Percentiles rank a stretch among this genome's conserved stretches.
phyloP scores from a whole-genome alignment of 495 filamentous ascomycete genomes.

The Massariosphaeria phaeospora region DNA sequence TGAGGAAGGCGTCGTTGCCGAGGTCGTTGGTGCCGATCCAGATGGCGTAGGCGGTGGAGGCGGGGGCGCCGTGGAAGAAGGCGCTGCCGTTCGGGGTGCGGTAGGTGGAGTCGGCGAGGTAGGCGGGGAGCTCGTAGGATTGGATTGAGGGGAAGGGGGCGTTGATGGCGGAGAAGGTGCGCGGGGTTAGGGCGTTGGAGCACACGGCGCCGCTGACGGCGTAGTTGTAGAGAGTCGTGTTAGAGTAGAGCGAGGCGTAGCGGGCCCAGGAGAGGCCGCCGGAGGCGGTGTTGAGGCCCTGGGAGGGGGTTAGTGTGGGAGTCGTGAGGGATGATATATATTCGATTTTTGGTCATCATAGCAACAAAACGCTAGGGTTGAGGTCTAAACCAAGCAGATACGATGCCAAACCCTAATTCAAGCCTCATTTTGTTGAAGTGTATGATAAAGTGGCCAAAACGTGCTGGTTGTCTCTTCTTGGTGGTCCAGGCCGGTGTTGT shows the following conservation, averaged over 20 bases:
- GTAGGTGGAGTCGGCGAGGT: slow-evolving; percentile 54
- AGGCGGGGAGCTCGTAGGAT: slow-evolving; percentile 66
- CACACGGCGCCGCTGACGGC: slow-evolving; percentile 66
- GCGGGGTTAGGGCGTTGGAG: slow-evolving; percentile 59
- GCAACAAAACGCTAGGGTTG: too few relatives aligned
- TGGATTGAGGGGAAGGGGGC: slow-evolving; percentile 56
- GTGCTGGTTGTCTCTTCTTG: too few relatives aligned
- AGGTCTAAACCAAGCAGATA: too few relatives aligned
- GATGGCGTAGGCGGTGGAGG: slow-evolving; percentile 64
- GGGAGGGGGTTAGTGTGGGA: slow-evolving; percentile 33
- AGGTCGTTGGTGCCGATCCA: slow-evolving; percentile 82
- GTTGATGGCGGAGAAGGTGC: slow-evolving; percentile 47
- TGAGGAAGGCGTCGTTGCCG: slow-evolving; percentile 57
- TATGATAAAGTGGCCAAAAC: too few relatives aligned
- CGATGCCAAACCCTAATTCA: too few relatives aligned
- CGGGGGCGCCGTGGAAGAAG: slow-evolving; percentile 48
- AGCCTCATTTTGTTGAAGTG: too few relatives aligned
- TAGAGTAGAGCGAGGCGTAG: slow-evolving; percentile 53
- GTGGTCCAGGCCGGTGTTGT: too few relatives aligned
- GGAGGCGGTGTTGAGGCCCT: slow-evolving; percentile 47
- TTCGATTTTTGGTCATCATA: too few relatives aligned
- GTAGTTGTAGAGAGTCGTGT: slow-evolving; percentile 64
- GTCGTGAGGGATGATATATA: slow-evolving; percentile 7
- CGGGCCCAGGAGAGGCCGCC: slow-evolving; percentile 67
- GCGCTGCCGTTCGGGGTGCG: slow-evolving; percentile 40